Base-by-base conservation (phyloP, 768 basidiomycete genomes). In the Tulasnella sp. region DNA sequence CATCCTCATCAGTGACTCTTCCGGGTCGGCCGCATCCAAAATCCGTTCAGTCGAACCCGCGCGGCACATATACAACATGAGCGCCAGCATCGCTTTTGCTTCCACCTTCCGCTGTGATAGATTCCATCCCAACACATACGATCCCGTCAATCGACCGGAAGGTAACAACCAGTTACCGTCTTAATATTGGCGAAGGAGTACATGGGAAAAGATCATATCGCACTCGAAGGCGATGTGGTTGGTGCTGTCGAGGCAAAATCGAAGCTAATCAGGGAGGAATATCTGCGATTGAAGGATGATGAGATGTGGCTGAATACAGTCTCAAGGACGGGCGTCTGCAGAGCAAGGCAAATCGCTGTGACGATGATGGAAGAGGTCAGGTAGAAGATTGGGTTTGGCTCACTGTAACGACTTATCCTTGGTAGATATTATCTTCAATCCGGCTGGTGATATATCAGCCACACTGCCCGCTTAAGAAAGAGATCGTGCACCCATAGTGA, bases 51-150 rank as follows among this genome's bases (percentile, higher is more conserved):
- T n/a, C n/a, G n/a, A n/a, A n/a, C n/a, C n/a, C n/a, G n/a, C n/a
- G n/a, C n/a, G n/a, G n/a, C n/a, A n/a, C n/a, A n/a, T n/a, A n/a
- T n/a, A n/a, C n/a, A n/a, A n/a, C n/a, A n/a, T n/a, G n/a, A n/a
- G n/a, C n/a, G n/a, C n/a, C n/a, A n/a, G n/a, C n/a, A n/a, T n/a
- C n/a, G n/a, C n/a, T n/a, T n/a, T n/a, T n/a, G n/a, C n/a, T n/a
- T n/a, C n/a, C n/a, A n/a, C n/a, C n/a, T n/a, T n/a, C n/a, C n/a
- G 88, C 94, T 1, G 86, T 93, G 1, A 97, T 94, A 0, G 95
- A 97, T 70, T 88, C 90, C 0, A 78, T 78, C 10, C 69, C 69
- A 0, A 82, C 82, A 83, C 85, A 0, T 97, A 84, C 65, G 90
- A 96, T 68, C 90, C 93, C 0, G 71, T 72, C 1, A 68, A 70